Conservation (phyloP, 2,329 filamentous ascomycete species). For the Colletotrichum incanum region DNA sequence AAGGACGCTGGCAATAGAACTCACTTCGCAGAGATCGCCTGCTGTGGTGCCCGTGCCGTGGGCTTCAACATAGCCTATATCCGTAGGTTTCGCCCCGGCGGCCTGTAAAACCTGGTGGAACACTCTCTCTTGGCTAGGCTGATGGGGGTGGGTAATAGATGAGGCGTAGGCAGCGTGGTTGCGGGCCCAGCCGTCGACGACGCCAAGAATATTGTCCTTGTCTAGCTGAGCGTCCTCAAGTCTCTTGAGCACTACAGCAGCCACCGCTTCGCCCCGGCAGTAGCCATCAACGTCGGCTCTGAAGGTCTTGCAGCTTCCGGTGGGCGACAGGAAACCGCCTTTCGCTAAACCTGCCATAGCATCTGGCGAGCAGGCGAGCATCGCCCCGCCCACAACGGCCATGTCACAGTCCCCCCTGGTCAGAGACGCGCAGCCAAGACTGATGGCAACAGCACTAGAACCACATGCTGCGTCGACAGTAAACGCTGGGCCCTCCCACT, state of each 20-base stretch:
- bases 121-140: conserved; percentile 40
- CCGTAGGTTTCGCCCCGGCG: conserved; percentile 48
- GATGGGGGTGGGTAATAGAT: conserved; percentile 53
- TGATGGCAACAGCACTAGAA: background rate
- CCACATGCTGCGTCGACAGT: background rate
- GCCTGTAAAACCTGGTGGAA: conserved; percentile 50
- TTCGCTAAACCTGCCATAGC: background rate
- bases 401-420: background rate
- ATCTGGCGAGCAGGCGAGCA: no score
- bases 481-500: background rate
- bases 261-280: conserved; percentile 57
- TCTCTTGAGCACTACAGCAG: conserved; percentile 60
- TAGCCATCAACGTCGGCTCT: conserved; percentile 60
- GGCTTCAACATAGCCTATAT: conserved; percentile 51
- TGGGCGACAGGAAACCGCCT: conserved; percentile 34
- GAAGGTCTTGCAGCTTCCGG: conserved; percentile 52
- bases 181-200: conserved; percentile 54
- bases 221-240: conserved; percentile 59
- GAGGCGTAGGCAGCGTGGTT: conserved; percentile 60
- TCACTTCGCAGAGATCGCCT: conserved; percentile 45
- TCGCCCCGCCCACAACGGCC: background rate
- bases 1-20: background rate
- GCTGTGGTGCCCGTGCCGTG: conserved; percentile 59
- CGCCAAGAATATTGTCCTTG: conserved; percentile 55
- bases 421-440: background rate